Evolutionary conservation across 2,329 filamentous ascomycete genomes (phyloP).

Genomic region (Chaetomium sp.): DNA sequence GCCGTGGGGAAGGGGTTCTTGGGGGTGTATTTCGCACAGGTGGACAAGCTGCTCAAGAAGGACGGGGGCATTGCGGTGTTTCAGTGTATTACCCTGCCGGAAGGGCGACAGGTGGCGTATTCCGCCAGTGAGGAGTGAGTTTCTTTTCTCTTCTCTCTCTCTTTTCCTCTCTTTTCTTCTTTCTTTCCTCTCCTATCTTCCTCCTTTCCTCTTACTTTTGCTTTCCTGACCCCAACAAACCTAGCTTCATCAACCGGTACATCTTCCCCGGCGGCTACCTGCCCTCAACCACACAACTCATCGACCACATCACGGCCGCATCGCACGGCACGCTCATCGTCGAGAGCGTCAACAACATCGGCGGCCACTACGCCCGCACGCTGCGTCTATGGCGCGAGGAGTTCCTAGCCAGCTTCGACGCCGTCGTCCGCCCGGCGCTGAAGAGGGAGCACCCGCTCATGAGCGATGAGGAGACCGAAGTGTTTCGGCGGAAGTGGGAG

Average conservation of each 20-base stretch:
- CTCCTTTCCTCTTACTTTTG: too few relatives aligned
- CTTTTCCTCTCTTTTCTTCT: too few relatives aligned
- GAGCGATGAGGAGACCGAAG: constrained; percentile 55
- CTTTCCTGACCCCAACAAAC: neutral
- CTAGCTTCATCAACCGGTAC: constrained; percentile 64
- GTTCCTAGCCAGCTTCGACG: constrained; percentile 58
- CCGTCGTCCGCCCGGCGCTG: constrained; percentile 53
- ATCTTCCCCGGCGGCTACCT: constrained; percentile 75
- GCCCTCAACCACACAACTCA: constrained; percentile 49
- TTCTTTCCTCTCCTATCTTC: too few relatives aligned
- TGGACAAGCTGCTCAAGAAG: constrained; percentile 58
- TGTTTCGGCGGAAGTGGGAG: constrained; percentile 68
- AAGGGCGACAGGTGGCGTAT: constrained; percentile 60
- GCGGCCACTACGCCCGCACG: constrained; percentile 65
- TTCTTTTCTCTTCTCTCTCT: too few relatives aligned
- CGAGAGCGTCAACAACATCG: constrained; percentile 64
- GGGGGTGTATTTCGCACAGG: constrained; percentile 58
- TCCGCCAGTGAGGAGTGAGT: constrained; percentile 56
- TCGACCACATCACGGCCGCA: constrained; percentile 53
- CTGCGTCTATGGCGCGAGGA: constrained; percentile 61
- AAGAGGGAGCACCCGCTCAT: constrained; percentile 51
- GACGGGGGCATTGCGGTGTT: constrained; percentile 63
- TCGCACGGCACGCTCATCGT: constrained; percentile 58
- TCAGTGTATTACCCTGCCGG: constrained; percentile 73
- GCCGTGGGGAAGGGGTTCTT: constrained; percentile 64